Base-by-base conservation (phyloP, 2,329 filamentous ascomycete species). In the Whalleya microplaca region DNA sequence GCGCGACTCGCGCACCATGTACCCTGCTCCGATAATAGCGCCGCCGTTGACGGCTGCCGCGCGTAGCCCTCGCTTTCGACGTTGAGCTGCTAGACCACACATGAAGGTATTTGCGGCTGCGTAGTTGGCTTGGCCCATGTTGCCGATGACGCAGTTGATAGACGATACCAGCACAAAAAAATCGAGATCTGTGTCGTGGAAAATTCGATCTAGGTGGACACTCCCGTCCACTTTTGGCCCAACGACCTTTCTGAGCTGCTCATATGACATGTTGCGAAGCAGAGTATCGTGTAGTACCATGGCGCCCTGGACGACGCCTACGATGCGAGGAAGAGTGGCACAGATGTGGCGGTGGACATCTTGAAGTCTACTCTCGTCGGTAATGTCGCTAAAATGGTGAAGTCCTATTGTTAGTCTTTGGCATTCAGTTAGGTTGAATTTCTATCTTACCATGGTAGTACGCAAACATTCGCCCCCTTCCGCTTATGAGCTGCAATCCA, bases 91-190 rank as follows among this genome's bases (percentile, higher is more conserved):
- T 2, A 66, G 20, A 2, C 49, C 43, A 43, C 46, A 49, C 56
- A 66, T 61, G 62, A 70, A 76, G 2, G 69, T 69, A 42, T 74
- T 74, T 7, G 70, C 76, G 1, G 75, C 73, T 0, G 71, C 68
- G 52, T 78, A 78, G 56, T 76, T 80, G 10, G 78, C 71, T 51
- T 83, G 71, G 2, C 76, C 74, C 5, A 72, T 62, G 48, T 78
- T 78, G 75, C 54, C 54, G 6, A 48, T 20, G 3, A 56, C 19
- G 10, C 21, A 42, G n/a, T 27, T 72, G 1, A 74, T 67, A 0
- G 76, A 79, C 0, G 74, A 76, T 2, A 77, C 56, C 52, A 76
- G 69, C 19, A 77, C 58, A 10, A 68, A 59, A 16, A 41, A 21
- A 2, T n/a, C n/a, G n/a, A n/a, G n/a, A n/a, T n/a, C n/a, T n/a